phyloP scores from a whole-genome alignment of 805 yeast species.

The Cyberlindnera mississippiensis region DNA sequence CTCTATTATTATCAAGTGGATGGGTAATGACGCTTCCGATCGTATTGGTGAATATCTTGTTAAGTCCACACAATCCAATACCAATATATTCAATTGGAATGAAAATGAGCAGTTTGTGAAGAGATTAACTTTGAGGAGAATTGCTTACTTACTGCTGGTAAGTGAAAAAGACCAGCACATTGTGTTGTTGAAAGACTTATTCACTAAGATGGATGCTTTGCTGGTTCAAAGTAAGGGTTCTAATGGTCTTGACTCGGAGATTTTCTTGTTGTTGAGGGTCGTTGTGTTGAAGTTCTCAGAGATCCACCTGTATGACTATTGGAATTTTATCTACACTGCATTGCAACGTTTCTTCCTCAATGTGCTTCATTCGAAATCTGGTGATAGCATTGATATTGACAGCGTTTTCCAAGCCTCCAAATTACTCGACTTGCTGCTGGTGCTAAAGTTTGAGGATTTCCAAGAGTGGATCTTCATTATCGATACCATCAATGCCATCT shows the following conservation, averaged over 20 bases:
- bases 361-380: conserved; percentile 27
- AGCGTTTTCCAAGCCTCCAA: conserved; percentile 63
- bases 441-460: conserved; percentile 75
- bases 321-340: conserved; percentile 65
- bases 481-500: conserved; percentile 58
- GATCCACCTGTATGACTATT: conserved; percentile 59
- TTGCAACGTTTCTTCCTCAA: conserved; percentile 49
- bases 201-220: conserved; percentile 42
- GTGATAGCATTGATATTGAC: conserved; percentile 35
- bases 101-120: conserved; percentile 64
- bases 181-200: conserved; percentile 44
- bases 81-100: conserved; percentile 57
- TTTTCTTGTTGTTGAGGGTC: conserved; percentile 60
- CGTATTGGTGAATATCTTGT: conserved; percentile 48
- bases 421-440: conserved; percentile 68
- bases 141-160: conserved; percentile 59
- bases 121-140: conserved; percentile 51
- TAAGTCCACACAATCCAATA: conserved; percentile 39
- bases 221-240: conserved; percentile 32
- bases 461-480: conserved; percentile 84
- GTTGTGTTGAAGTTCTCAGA: conserved; percentile 59
- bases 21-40: conserved; percentile 52
- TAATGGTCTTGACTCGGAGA: conserved; percentile 33
- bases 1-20: conserved; percentile 58
- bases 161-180: conserved; percentile 56